phyloP scores from a whole-genome alignment of 23 red algal species.

The Agarophyton chilense region DNA sequence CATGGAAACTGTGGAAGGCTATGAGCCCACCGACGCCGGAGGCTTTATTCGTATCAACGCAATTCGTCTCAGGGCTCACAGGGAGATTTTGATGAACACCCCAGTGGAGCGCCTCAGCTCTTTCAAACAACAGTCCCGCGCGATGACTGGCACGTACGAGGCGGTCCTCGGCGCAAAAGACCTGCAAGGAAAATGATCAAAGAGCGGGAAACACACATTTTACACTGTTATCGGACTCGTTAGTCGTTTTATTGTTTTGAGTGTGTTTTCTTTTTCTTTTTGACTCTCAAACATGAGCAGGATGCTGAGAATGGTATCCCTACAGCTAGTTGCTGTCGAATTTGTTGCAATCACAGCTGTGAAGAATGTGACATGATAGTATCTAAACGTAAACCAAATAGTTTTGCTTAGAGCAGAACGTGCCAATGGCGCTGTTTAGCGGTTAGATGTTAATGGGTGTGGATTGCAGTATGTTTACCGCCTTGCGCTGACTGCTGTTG shows the following conservation, averaged over 20 bases:
- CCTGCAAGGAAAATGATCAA: not conserved
- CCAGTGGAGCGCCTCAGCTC: constrained; percentile 46
- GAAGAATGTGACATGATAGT: not conserved
- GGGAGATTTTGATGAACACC: constrained; percentile 82
- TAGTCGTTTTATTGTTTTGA: too few relatives aligned
- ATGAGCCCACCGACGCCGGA: constrained; percentile 82
- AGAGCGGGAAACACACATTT: too few relatives aligned
- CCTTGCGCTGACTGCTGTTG: not conserved
- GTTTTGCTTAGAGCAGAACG: too few relatives aligned
- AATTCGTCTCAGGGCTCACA: constrained; percentile 89
- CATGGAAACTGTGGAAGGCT: constrained; percentile 95
- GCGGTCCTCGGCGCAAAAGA: constrained; percentile 26
- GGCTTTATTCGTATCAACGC: constrained; percentile 98
- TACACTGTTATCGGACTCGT: too few relatives aligned
- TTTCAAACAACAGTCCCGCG: constrained; percentile 26
- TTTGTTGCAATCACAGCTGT: too few relatives aligned
- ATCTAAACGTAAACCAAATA: not conserved
- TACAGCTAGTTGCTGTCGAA: not conserved
- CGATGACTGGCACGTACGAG: constrained; percentile 38
- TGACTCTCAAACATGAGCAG: too few relatives aligned
- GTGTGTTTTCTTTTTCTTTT: too few relatives aligned
- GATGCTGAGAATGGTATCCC: not conserved
- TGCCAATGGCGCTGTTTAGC: too few relatives aligned
- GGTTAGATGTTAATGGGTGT: too few relatives aligned
- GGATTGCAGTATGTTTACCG: too few relatives aligned